Conservation (phyloP, 345 rosid genomes). For the Linum tenue region DNA sequence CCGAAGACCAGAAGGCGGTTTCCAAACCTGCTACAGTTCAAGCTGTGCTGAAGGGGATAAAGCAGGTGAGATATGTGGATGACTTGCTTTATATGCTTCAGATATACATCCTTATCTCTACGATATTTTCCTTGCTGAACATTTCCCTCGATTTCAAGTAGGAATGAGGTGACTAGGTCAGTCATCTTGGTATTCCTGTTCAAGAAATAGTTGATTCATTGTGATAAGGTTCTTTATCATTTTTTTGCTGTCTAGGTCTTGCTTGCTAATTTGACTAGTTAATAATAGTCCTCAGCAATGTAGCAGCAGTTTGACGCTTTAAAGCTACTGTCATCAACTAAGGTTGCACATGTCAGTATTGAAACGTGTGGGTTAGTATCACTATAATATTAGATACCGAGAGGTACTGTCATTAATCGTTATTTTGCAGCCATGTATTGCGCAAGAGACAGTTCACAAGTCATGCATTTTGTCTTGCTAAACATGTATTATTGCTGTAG, state of each 20-base stretch:
- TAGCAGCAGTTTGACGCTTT: too few relatives aligned
- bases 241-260: too few relatives aligned
- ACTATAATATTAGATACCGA: not conserved
- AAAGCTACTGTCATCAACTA: not conserved
- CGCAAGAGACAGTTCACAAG: not conserved
- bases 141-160: not conserved
- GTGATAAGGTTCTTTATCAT: too few relatives aligned
- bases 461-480: not conserved
- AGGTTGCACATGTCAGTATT: not conserved
- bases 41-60: conserved; percentile 77
- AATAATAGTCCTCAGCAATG: too few relatives aligned
- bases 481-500: too few relatives aligned
- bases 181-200: too few relatives aligned
- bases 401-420: not conserved
- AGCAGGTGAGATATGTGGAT: conserved; percentile 40
- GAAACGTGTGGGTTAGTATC: not conserved
- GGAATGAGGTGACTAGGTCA: too few relatives aligned
- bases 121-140: not conserved
- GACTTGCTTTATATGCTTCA: too few relatives aligned
- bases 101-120: too few relatives aligned
- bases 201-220: too few relatives aligned
- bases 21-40: conserved; percentile 64
- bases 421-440: not conserved
- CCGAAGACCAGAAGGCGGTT: conserved; percentile 51
- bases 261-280: too few relatives aligned